Conservation (phyloP, 2,329 filamentous ascomycete species). For the Pestalotiopsis fici region DNA sequence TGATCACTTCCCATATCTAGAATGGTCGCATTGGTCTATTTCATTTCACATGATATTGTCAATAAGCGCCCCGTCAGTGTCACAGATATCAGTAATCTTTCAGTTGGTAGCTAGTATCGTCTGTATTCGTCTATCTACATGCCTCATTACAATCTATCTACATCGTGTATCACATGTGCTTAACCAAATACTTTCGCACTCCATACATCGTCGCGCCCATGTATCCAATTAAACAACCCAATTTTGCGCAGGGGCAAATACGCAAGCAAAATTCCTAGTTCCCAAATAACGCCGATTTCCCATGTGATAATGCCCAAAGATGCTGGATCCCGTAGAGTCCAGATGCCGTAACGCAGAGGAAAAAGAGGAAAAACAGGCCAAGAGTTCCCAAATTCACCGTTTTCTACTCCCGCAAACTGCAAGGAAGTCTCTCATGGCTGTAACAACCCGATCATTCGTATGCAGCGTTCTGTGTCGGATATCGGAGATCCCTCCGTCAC, state of each 20-base stretch:
- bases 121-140: conserved; percentile 3
- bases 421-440: background rate
- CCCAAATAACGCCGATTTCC: background rate
- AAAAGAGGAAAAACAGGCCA: background rate
- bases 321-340: background rate
- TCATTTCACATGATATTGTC: background rate
- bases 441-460: background rate
- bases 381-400: background rate
- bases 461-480: background rate
- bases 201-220: background rate
- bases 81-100: background rate
- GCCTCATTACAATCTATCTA: conserved; percentile 4
- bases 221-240: background rate
- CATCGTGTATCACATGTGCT: background rate
- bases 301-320: background rate
- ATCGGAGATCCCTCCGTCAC: too few relatives aligned
- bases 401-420: background rate
- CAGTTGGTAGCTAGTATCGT: background rate
- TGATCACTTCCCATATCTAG: too few relatives aligned
- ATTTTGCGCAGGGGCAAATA: background rate
- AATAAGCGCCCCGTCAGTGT: background rate
- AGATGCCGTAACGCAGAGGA: background rate
- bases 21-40: too few relatives aligned
- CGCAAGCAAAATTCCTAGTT: background rate
- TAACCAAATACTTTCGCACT: background rate